Evolutionary conservation across 768 basidiomycete species (phyloP).

Genomic region (Lentinus tigrinus): DNA sequence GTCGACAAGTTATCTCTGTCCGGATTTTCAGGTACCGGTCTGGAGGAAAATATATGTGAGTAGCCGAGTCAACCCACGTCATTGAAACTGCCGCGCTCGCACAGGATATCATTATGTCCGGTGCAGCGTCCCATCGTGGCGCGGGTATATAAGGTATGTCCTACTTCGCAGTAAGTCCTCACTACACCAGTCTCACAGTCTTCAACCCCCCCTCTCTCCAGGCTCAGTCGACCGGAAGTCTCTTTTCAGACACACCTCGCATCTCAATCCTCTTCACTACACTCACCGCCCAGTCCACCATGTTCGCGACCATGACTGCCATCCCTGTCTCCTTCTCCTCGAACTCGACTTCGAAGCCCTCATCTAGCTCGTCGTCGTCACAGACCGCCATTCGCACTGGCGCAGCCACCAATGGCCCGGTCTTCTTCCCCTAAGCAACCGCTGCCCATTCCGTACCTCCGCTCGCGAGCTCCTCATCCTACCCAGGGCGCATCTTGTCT

Average conservation of each 20-base stretch:
- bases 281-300: not conserved
- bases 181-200: not conserved
- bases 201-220: not conserved
- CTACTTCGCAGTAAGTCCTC: not conserved
- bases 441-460: not conserved
- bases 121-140: conserved; percentile 6
- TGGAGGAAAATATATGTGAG: not conserved
- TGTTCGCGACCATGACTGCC: conserved; percentile 1
- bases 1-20: conserved; percentile 14
- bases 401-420: conserved; percentile 9
- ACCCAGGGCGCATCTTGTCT: not conserved
- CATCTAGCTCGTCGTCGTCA: conserved; percentile 9
- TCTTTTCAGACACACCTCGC: not conserved
- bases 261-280: not conserved
- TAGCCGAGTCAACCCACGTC: conserved; percentile 16
- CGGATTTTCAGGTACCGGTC: conserved; percentile 20
- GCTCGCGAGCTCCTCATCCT: not conserved
- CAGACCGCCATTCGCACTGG: conserved; percentile 8
- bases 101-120: conserved; percentile 5
- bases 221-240: not conserved
- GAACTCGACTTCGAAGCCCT: conserved; percentile 13
- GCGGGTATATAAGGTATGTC: conserved; percentile 8
- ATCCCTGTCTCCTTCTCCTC: conserved; percentile 7
- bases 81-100: conserved; percentile 1
- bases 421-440: conserved; percentile 11